Percentiles rank a stretch among this genome's conserved stretches.
Evolutionary conservation across 2,329 filamentous ascomycete genomes (phyloP).

Genomic region (Beauveria bassiana): DNA sequence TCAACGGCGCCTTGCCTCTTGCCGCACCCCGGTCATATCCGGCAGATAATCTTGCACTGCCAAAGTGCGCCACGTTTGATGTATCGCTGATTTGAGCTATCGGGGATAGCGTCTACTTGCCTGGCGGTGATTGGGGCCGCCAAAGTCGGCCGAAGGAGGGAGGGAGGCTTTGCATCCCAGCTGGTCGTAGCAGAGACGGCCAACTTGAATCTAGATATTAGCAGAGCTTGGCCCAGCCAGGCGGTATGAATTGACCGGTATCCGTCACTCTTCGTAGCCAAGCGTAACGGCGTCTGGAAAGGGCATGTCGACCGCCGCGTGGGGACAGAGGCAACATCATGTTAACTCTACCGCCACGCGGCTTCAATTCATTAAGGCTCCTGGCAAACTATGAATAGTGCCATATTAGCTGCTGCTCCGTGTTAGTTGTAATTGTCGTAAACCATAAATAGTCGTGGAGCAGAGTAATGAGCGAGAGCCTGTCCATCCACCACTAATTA

Average conservation of each 20-base stretch:
- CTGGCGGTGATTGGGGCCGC: neutral
- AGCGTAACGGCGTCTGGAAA: neutral
- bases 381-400: neutral
- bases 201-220: neutral
- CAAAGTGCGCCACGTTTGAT: neutral
- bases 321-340: neutral
- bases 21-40: no score
- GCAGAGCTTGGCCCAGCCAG: neutral
- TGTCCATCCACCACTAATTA: neutral
- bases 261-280: neutral
- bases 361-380: neutral
- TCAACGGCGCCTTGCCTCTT: neutral
- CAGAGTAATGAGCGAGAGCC: neutral
- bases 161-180: neutral
- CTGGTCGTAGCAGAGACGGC: neutral
- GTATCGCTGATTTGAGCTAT: slow-evolving; percentile 2
- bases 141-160: neutral
- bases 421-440: neutral
- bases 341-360: neutral
- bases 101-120: slow-evolving; percentile 1
- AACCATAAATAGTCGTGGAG: neutral
- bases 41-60: neutral
- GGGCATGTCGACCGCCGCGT: neutral
- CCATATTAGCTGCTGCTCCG: neutral
- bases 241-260: neutral